Base-by-base conservation (phyloP, 1,284 basidiomycete species). In the Trametes versicolor region DNA sequence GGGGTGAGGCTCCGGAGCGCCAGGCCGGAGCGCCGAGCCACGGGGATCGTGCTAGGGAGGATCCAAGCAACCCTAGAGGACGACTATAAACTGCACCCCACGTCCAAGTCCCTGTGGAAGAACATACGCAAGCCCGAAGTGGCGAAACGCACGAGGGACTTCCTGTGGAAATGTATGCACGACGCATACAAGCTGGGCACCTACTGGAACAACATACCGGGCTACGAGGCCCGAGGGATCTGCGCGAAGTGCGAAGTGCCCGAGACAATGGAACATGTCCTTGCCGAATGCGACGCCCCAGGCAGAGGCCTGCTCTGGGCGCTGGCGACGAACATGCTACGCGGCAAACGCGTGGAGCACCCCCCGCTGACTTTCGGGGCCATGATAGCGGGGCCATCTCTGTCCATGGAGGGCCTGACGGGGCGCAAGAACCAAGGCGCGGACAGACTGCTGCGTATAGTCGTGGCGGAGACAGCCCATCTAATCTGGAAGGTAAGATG, bases 121-220 rank as follows among this genome's bases (percentile, higher is more conserved):
- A 8, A 23, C 19, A 6, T 19, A 12, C 27, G 19, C 39, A 12
- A 45, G 23, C 23, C 4, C n/a, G n/a, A 6, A 21, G 5, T 23
- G 4, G 45, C 4, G 21, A 48, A 23, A 17, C 21, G 10, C 4
- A 25, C 37, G n/a, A 2, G 41, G 21, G 45, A 49, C 23, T 58
- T 58, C 56, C 17, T 21, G 27, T 58, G 56, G 56, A 58, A 49
- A 25, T 37, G 62, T 0, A 27, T 67, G 3, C 73, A 74, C 37
- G 62, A 52, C 10, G 70, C 68, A 1, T 68, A 71, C 23, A 67
- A 66, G 17, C 48, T 69, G 0, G 72, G 72, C 1, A 39, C 56
- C 0, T 70, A 66, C 64, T 76, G 73, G 75, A 19, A 56, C 0
- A 54, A 64, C 19, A 72, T 72, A 6, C 63, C 64, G 5, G 64